These are phyloP conservation scores for Neurospora sp. DNA, from an alignment of 495 filamentous ascomycete species.

Conservation along the genomic window DNA sequence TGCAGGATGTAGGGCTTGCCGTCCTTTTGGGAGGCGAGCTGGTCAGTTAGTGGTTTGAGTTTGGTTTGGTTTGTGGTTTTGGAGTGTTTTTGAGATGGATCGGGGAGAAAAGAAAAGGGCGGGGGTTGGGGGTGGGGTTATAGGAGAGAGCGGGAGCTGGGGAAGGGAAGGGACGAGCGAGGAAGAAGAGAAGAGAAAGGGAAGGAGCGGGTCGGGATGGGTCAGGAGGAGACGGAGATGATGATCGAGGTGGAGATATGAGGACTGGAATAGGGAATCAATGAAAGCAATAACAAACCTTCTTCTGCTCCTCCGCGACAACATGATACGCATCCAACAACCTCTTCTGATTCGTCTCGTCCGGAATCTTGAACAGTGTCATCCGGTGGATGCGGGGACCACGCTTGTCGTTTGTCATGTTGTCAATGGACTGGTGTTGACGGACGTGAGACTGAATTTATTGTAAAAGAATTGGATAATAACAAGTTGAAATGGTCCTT, in stretches of 20 bases:
- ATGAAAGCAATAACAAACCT: slow-evolving; percentile 12
- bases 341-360: slow-evolving; percentile 17
- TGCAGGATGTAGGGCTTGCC: slow-evolving; percentile 56
- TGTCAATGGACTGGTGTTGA: not conserved
- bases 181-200: not conserved
- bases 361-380: slow-evolving; percentile 31
- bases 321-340: slow-evolving; percentile 22
- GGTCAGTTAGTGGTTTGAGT: not conserved
- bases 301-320: slow-evolving; percentile 13
- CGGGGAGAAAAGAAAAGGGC: not conserved
- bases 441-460: not conserved
- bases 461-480: not conserved
- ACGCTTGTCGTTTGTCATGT: not conserved
- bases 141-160: not conserved
- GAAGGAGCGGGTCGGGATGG: not conserved
- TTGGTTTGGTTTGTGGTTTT: not conserved
- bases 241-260: not conserved
- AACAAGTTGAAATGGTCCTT: not conserved
- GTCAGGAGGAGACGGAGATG: not conserved
- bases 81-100: not conserved
- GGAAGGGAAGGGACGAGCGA: not conserved
- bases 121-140: not conserved
- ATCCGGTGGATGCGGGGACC: slow-evolving; percentile 17
- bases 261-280: not conserved
- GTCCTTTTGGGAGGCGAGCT: slow-evolving; percentile 30